Conservation (phyloP, 768 basidiomycete species). For the Termitomyces sp. region DNA sequence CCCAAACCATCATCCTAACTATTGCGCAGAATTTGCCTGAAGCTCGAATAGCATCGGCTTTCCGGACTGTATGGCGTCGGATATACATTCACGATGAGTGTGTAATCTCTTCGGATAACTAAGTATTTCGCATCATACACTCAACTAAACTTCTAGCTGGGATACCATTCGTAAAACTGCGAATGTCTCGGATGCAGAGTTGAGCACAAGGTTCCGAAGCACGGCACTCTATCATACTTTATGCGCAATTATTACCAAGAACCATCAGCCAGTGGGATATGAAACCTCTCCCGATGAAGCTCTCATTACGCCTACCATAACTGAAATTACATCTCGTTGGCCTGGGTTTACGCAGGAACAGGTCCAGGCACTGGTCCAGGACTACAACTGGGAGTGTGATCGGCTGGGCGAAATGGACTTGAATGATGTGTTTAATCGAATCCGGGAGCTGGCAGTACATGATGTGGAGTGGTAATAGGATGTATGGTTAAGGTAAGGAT, state of each 20-base stretch:
- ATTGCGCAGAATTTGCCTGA: conserved; percentile 57
- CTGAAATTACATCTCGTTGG: conserved; percentile 67
- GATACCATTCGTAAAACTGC: conserved; percentile 64
- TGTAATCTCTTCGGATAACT: conserved; percentile 20
- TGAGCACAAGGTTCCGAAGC: conserved; percentile 61
- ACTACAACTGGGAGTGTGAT: conserved; percentile 60
- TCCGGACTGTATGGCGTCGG: conserved; percentile 79
- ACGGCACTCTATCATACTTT: conserved; percentile 76
- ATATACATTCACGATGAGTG: conserved; percentile 89
- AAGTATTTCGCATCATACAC: not conserved
- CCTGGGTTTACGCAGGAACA: conserved; percentile 66
- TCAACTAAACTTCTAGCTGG: conserved; percentile 50
- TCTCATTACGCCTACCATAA: conserved; percentile 47
- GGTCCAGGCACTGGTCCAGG: conserved; percentile 48
- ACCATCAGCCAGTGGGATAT: conserved; percentile 37
- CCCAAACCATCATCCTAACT: not conserved
- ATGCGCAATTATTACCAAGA: conserved; percentile 35
- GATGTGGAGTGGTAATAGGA: conserved; percentile 34
- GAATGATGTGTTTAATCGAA: conserved; percentile 54
- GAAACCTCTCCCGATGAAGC: conserved; percentile 54
- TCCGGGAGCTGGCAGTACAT: conserved; percentile 55
- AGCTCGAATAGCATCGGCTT: conserved; percentile 59
- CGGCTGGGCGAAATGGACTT: conserved; percentile 51
- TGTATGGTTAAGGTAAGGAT: conserved; percentile 9
- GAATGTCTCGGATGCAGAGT: conserved; percentile 70